These are phyloP conservation scores for Stachybotrys elegans DNA, from an alignment of 2,329 filamentous ascomycete species.

Conservation along the genomic window DNA sequence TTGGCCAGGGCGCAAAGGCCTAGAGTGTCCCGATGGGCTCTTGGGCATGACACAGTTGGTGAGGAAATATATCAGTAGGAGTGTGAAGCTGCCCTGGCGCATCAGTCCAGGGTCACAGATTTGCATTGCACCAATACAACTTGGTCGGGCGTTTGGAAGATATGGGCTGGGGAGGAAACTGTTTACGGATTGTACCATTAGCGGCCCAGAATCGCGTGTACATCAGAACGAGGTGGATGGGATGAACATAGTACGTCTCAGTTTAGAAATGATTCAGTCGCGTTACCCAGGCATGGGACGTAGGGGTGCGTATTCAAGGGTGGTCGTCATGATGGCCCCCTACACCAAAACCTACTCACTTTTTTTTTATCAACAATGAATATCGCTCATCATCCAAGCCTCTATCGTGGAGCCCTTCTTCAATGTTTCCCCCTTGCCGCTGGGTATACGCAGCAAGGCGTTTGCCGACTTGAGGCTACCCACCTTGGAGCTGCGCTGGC, in stretches of 20 bases:
- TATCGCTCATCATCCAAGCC: constrained; percentile 69
- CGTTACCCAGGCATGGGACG: neutral
- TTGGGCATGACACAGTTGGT: too few species aligned
- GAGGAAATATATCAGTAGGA: neutral
- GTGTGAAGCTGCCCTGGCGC: constrained; percentile 6
- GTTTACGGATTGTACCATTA: constrained; percentile 30
- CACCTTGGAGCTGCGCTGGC: constrained; percentile 84
- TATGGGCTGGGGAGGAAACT: constrained; percentile 23
- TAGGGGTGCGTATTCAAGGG: neutral
- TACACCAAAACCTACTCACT: too few species aligned
- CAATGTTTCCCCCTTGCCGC: constrained; percentile 57
- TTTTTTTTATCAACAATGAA: too few species aligned
- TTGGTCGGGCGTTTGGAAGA: constrained; percentile 38
- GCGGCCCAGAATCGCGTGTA: constrained; percentile 24
- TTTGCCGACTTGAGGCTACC: constrained; percentile 88
- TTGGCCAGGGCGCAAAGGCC: constrained; percentile 37
- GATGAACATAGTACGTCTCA: constrained; percentile 20
- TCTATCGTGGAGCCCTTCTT: constrained; percentile 67
- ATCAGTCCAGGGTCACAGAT: constrained; percentile 16
- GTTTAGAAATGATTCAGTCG: neutral
- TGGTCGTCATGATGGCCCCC: too few species aligned
- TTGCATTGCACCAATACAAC: constrained; percentile 32
- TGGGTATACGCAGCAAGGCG: constrained; percentile 72
- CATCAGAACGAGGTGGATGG: constrained; percentile 22
- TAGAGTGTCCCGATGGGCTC: neutral